phyloP scores from a whole-genome alignment of 179 eudicot genomes.

The Silene noctiflora region DNA sequence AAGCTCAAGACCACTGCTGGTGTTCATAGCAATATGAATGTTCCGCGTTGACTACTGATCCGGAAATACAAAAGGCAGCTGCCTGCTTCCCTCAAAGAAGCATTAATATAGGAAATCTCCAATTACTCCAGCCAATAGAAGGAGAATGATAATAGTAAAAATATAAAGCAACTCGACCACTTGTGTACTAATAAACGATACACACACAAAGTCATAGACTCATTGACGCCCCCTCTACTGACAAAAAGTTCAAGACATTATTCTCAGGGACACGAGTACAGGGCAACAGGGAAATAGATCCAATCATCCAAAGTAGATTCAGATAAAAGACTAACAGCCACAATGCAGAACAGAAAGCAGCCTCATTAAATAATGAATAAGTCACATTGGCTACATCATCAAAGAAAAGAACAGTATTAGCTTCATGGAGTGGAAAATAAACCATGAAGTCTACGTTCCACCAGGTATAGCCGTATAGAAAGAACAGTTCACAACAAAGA shows the following conservation, averaged over 20 bases:
- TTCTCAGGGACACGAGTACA: neutral
- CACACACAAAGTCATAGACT: too few species aligned
- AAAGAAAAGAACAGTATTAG: neutral
- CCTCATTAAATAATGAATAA: neutral
- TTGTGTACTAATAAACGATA: too few species aligned
- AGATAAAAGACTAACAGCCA: neutral
- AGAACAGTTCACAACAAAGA: neutral
- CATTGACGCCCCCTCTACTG: neutral
- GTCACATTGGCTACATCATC: neutral
- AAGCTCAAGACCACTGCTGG: neutral
- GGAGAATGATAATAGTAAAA: too few species aligned
- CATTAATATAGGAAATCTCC: neutral
- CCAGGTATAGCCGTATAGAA: neutral
- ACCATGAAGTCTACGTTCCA: neutral
- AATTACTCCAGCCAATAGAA: too few species aligned
- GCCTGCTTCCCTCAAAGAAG: neutral
- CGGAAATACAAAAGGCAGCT: neutral
- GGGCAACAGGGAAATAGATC: neutral
- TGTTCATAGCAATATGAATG: neutral
- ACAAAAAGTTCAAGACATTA: neutral
- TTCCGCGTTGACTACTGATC: slow-evolving; percentile 4
- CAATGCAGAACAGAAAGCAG: neutral
- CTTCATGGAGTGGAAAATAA: neutral
- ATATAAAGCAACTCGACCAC: too few species aligned
- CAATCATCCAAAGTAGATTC: neutral